phyloP scores from a whole-genome alignment of 345 rosid genomes.

The Eucalyptus coolabah region DNA sequence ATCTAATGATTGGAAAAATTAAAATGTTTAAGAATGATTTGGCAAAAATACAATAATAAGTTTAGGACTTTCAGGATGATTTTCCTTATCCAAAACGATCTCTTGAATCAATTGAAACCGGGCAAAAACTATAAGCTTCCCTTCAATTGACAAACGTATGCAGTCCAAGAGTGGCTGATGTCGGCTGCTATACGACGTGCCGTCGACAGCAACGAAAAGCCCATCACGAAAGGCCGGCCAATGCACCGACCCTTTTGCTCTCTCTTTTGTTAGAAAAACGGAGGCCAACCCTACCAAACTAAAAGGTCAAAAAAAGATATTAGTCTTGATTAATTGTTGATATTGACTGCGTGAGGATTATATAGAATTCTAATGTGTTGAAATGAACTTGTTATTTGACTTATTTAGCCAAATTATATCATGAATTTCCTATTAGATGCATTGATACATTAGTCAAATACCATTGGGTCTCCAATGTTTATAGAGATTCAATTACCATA shows the following conservation, averaged over 20 bases:
- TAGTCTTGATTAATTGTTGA: background rate
- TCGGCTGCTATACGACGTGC: background rate
- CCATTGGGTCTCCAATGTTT: background rate
- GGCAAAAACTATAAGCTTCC: background rate
- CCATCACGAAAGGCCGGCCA: background rate
- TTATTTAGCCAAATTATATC: background rate
- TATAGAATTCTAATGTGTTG: background rate
- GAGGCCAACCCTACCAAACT: background rate
- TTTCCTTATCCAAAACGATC: background rate
- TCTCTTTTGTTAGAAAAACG: background rate
- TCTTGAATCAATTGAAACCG: background rate
- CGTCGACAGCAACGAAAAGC: background rate
- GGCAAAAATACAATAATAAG: too few species aligned
- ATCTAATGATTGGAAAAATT: too few species aligned
- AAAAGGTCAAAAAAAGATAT: background rate
- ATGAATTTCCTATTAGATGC: background rate
- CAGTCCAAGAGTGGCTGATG: background rate
- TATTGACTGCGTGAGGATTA: background rate
- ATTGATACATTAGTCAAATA: fast-evolving
- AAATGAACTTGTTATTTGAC: background rate
- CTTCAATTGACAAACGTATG: background rate
- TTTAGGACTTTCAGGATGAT: background rate
- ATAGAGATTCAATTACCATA: background rate
- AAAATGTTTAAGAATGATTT: too few species aligned
- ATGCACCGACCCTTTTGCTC: background rate